Evolutionary conservation across 257 asterid species (phyloP).

Genomic region (Forsythia viridissima): DNA sequence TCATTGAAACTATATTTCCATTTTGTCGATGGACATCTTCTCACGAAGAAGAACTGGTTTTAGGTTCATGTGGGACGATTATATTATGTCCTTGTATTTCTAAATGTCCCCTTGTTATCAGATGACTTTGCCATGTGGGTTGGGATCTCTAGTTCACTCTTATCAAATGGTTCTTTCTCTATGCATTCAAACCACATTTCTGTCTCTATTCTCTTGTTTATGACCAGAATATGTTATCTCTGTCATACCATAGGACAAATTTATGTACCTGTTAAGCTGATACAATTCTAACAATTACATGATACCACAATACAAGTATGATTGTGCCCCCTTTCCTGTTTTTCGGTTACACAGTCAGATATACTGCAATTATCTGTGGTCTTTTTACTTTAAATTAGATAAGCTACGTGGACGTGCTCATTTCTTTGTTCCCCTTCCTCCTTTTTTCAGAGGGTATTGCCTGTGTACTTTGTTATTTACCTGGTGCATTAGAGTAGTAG

Average conservation of each 20-base stretch:
- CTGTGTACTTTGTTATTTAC: background rate
- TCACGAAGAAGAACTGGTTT: background rate
- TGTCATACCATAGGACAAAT: background rate
- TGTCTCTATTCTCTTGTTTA: background rate
- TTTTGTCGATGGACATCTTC: background rate
- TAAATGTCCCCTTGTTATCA: background rate
- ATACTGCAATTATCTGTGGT: background rate
- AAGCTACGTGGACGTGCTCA: background rate
- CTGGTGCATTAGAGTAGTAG: background rate
- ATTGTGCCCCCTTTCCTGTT: background rate
- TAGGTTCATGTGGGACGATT: slow-evolving; percentile 1
- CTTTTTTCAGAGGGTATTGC: background rate
- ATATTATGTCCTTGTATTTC: background rate
- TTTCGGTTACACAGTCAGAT: background rate
- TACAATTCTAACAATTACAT: background rate
- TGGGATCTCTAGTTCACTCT: slow-evolving; percentile 5
- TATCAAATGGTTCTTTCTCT: background rate
- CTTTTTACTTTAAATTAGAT: background rate
- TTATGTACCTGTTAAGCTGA: background rate
- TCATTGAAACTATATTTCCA: background rate
- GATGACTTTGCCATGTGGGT: background rate
- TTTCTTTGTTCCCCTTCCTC: background rate
- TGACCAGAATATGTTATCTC: background rate
- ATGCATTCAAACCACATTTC: background rate
- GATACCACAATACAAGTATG: background rate